A percentile compares a stretch with the other conserved stretches of the same genome.
Conservation (phyloP, 345 rosid genomes). For the Camelina hispida region DNA sequence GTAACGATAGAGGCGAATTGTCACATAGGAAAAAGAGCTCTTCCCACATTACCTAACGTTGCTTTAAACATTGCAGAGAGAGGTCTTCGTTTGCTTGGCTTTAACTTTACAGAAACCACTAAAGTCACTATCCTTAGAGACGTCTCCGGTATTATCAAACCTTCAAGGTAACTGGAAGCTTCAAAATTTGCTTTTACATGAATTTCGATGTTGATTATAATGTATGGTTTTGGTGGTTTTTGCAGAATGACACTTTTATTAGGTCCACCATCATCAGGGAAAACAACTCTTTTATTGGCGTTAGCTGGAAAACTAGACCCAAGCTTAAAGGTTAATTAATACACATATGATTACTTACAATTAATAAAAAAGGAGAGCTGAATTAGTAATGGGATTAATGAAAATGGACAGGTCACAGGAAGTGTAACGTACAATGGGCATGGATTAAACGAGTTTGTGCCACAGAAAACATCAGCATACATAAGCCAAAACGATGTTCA, state of each 20-base stretch:
- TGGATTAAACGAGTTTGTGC: slow-evolving; percentile 66
- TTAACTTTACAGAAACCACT: slow-evolving; percentile 58
- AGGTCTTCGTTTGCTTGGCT: slow-evolving; percentile 60
- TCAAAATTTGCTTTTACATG: background rate
- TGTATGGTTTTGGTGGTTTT: slow-evolving; percentile 23
- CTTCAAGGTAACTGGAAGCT: slow-evolving; percentile 60
- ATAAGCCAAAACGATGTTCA: slow-evolving; percentile 96
- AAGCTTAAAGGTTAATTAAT: slow-evolving; percentile 55
- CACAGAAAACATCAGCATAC: slow-evolving; percentile 88
- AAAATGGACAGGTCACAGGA: slow-evolving; percentile 62
- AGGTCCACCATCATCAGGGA: slow-evolving; percentile 96
- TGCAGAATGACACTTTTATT: slow-evolving; percentile 72
- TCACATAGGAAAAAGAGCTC: slow-evolving; percentile 82
- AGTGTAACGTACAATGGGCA: slow-evolving; percentile 76
- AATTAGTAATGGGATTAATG: background rate
- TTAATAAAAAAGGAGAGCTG: background rate
- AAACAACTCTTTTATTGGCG: slow-evolving; percentile 81
- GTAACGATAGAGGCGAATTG: slow-evolving; percentile 80
- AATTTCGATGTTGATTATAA: slow-evolving; percentile 19
- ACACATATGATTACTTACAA: background rate
- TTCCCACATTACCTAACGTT: slow-evolving; percentile 79
- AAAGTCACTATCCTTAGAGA: slow-evolving; percentile 81
- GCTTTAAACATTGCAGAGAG: slow-evolving; percentile 74
- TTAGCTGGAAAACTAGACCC: slow-evolving; percentile 79
- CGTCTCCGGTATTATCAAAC: slow-evolving; percentile 75